Evolutionary conservation across 1,284 basidiomycete genomes (phyloP).

Genomic region (Phellopilus nigrolimitatus): DNA sequence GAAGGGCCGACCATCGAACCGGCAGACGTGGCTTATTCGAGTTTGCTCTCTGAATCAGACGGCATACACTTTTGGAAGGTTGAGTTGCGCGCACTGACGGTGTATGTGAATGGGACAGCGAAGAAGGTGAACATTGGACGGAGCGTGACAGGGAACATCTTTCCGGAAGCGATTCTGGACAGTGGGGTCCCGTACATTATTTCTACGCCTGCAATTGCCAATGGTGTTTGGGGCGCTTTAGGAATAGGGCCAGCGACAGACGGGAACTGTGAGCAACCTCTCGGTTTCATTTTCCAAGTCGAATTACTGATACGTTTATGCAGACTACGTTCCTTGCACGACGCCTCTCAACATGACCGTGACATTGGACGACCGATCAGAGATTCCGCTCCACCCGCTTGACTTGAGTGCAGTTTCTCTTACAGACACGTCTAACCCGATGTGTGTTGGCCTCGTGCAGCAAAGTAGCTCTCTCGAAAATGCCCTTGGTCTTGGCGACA

Average conservation of each 20-base stretch:
- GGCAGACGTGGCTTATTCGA: constrained; percentile 46
- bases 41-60: constrained; percentile 34
- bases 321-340: constrained; percentile 67
- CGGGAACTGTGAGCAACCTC: constrained; percentile 51
- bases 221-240: constrained; percentile 74
- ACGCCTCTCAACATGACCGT: constrained; percentile 67
- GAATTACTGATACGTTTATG: neutral
- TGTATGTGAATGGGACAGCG: constrained; percentile 47
- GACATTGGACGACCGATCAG: constrained; percentile 49
- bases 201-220: constrained; percentile 53
- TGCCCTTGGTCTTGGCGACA: constrained; percentile 44
- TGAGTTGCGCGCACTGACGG: constrained; percentile 48
- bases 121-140: constrained; percentile 37
- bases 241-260: constrained; percentile 54
- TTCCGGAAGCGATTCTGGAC: constrained; percentile 62
- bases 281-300: constrained; percentile 1
- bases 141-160: constrained; percentile 31
- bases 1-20: constrained; percentile 44
- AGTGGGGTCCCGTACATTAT: constrained; percentile 63
- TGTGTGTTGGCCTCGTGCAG: constrained; percentile 65
- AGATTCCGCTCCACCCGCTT: constrained; percentile 63
- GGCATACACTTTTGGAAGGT: constrained; percentile 59
- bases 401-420: constrained; percentile 48
- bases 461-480: constrained; percentile 37
- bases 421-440: constrained; percentile 37